Evolutionary conservation across 2,329 filamentous ascomycete genomes (phyloP).

Genomic region (Gremmenia infestans): DNA sequence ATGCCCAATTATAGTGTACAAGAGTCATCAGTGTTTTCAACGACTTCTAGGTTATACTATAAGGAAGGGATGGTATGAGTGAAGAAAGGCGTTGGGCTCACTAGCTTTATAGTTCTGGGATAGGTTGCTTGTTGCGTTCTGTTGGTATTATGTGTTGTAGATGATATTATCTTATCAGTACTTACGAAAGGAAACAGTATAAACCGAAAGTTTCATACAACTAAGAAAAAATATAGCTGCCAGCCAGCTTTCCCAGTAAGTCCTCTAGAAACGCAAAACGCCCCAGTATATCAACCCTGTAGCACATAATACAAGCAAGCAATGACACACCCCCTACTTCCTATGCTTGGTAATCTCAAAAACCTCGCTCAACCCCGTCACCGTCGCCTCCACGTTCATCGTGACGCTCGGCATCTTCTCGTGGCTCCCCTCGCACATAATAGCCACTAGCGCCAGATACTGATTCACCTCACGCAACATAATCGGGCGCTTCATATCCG

Average conservation of each 20-base stretch:
- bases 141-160: too few species aligned
- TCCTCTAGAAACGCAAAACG: neutral
- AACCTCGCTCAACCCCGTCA: constrained; percentile 72
- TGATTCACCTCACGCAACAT: constrained; percentile 66
- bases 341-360: constrained; percentile 66
- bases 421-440: constrained; percentile 81
- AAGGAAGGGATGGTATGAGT: too few species aligned
- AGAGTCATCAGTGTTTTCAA: neutral
- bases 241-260: too few species aligned
- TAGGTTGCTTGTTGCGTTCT: too few species aligned
- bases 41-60: too few species aligned
- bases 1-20: neutral
- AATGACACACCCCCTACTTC: constrained; percentile 14
- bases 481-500: constrained; percentile 56
- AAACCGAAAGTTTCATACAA: too few species aligned
- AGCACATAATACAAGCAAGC: neutral
- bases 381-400: constrained; percentile 80
- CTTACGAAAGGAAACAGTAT: too few species aligned
- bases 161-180: too few species aligned
- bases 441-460: constrained; percentile 75
- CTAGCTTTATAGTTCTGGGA: too few species aligned
- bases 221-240: too few species aligned
- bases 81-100: too few species aligned
- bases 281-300: neutral
- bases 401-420: constrained; percentile 81